Conservation (phyloP, 164 flowering plant genomes). For the Hamamelis virginiana region DNA sequence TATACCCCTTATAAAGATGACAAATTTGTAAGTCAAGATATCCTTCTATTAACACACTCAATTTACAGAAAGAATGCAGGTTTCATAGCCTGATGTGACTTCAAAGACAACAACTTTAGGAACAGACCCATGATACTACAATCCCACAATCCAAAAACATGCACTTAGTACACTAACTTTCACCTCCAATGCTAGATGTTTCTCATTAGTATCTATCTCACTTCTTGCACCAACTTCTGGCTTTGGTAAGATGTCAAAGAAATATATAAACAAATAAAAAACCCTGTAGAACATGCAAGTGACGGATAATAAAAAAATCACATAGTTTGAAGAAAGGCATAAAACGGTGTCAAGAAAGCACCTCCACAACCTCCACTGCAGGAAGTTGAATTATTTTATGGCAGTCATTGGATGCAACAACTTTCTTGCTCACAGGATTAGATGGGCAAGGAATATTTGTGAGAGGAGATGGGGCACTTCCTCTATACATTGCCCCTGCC, state of each 20-base stretch:
- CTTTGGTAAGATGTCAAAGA: background rate
- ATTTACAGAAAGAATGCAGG: background rate
- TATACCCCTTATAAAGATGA: too few species aligned
- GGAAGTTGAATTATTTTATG: conserved; percentile 42
- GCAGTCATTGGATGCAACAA: conserved; percentile 18
- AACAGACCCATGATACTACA: too few species aligned
- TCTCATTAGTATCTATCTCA: background rate
- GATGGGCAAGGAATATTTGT: conserved; percentile 38
- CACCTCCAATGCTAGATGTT: too few species aligned
- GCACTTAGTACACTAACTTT: too few species aligned
- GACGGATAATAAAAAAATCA: background rate
- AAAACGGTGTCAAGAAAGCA: conserved; percentile 26
- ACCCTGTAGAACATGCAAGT: background rate
- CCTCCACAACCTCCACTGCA: conserved; percentile 58
- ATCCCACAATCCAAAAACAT: too few species aligned
- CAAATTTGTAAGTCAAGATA: too few species aligned
- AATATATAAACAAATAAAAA: too few species aligned
- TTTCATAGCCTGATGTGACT: too few species aligned
- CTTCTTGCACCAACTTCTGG: background rate
- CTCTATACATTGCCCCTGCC: conserved; percentile 94
- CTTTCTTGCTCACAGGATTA: conserved; percentile 27
- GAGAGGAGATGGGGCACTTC: conserved; percentile 70
- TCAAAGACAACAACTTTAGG: too few species aligned
- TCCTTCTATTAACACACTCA: background rate
- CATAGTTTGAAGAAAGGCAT: background rate